Evolutionary conservation across 306 rosid genomes (phyloP), one percentile per base, ranked within the genome.

Genomic region (Clitoria ternatea): DNA sequence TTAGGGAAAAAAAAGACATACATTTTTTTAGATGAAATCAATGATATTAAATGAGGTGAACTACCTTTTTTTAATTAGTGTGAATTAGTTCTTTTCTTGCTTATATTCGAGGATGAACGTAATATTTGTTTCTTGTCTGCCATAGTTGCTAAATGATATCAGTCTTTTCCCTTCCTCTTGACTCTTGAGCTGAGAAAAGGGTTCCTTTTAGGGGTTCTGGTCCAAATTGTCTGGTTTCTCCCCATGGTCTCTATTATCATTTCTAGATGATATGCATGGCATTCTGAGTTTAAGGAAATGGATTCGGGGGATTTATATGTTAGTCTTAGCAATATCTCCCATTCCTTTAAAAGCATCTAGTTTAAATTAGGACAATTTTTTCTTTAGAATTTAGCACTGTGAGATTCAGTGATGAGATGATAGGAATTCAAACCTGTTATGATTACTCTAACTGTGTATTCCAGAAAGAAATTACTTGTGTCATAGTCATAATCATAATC

Each of bases 71-170:
- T n/a, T n/a, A n/a, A n/a, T n/a, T n/a, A n/a, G n/a, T n/a, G n/a
- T n/a, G n/a, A n/a, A n/a, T n/a, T n/a, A n/a, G n/a, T n/a, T n/a
- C n/a, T n/a, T n/a, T n/a, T n/a, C n/a, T n/a, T n/a, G n/a, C n/a
- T n/a, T n/a, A n/a, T n/a, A n/a, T n/a, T n/a, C n/a, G n/a, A n/a
- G n/a, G n/a, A n/a, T n/a, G n/a, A n/a, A n/a, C n/a, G n/a, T n/a
- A n/a, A n/a, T 54, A 27, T 27, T 33, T 62, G 54, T 57, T 62
- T 47, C 55, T 64, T 43, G 33, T 56, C 61, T 45, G 47, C 37
- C 42, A 19, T 29, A 15, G 62, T 29, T 32, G 55, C 52, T 37
- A 60, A 33, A 55, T 59, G 14, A 26, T 33, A 50, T 70, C 18
- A n/a, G 11, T 14, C 4, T 4, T 27, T 52, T 56, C 23, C 40